Evolutionary conservation across 2,329 filamentous ascomycete genomes (phyloP).

Genomic region (Aphanoascus verrucosus): DNA sequence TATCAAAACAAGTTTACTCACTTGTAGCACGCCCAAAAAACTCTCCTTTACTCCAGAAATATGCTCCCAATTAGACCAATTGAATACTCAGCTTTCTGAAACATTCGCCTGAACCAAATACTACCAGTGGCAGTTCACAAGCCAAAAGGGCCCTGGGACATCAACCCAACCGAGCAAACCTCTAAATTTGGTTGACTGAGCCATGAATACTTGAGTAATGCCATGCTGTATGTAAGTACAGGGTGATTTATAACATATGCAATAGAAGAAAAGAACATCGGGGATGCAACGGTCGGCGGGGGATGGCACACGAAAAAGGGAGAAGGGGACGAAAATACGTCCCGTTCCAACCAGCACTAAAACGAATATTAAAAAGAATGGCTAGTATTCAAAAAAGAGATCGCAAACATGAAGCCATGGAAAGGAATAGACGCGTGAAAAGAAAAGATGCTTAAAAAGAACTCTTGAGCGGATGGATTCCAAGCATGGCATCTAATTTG

Average conservation of each 20-base stretch:
- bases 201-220: neutral
- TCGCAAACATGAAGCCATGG: neutral
- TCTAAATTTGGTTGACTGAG: neutral
- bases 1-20: too few relatives aligned
- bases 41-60: neutral
- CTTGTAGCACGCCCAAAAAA: too few relatives aligned
- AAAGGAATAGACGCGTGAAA: neutral
- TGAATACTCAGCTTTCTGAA: neutral
- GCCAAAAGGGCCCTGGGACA: too few relatives aligned
- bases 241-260: neutral
- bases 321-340: neutral
- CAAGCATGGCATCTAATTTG: neutral
- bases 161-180: too few relatives aligned
- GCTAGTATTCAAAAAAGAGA: neutral
- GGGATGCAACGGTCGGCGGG: neutral
- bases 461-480: neutral
- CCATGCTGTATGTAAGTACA: slow-evolving; percentile 3
- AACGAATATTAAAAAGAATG: neutral
- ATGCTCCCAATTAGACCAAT: neutral
- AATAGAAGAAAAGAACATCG: neutral
- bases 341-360: neutral
- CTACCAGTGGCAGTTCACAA: too few relatives aligned
- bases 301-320: neutral
- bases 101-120: too few relatives aligned
- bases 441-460: neutral